phyloP scores from a whole-genome alignment of 305 asterid genomes.

The Fraxinus sp. region DNA sequence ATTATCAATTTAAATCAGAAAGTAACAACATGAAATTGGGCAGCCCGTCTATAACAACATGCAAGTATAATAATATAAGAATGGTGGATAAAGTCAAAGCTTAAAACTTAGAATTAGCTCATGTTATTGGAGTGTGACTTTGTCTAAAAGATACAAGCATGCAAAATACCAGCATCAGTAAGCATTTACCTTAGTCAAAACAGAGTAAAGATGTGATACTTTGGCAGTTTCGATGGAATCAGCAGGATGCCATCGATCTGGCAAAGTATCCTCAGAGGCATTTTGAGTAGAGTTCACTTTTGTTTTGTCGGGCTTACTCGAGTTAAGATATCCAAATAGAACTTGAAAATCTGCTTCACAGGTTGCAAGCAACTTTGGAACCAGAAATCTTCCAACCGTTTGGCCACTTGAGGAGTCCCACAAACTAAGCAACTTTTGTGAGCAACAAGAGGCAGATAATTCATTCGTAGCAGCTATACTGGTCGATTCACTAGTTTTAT shows the following conservation, averaged over 20 bases:
- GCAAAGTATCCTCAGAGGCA: conserved; percentile 27
- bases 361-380: conserved; percentile 48
- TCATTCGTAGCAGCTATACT: conserved; percentile 24
- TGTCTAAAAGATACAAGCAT: conserved; percentile 8
- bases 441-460: conserved; percentile 26
- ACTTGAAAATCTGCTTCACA: conserved; percentile 67
- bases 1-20: too few relatives aligned
- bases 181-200: conserved; percentile 66
- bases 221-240: conserved; percentile 53
- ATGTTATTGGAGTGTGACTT: conserved; percentile 14
- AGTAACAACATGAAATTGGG: too few relatives aligned
- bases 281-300: conserved; percentile 26
- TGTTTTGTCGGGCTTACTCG: conserved; percentile 24
- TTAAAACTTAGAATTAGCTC: conserved; percentile 20
- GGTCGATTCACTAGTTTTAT: conserved; percentile 39
- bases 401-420: conserved; percentile 60
- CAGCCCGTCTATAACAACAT: not conserved
- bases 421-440: conserved; percentile 53
- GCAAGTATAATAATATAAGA: not conserved
- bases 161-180: conserved; percentile 20
- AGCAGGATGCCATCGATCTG: conserved; percentile 27
- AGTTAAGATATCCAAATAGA: conserved; percentile 62
- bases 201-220: conserved; percentile 61
- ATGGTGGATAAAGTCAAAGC: conserved; percentile 1
- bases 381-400: conserved; percentile 52